Conservation (phyloP, 495 filamentous ascomycete species). For the Massariosphaeria phaeospora region DNA sequence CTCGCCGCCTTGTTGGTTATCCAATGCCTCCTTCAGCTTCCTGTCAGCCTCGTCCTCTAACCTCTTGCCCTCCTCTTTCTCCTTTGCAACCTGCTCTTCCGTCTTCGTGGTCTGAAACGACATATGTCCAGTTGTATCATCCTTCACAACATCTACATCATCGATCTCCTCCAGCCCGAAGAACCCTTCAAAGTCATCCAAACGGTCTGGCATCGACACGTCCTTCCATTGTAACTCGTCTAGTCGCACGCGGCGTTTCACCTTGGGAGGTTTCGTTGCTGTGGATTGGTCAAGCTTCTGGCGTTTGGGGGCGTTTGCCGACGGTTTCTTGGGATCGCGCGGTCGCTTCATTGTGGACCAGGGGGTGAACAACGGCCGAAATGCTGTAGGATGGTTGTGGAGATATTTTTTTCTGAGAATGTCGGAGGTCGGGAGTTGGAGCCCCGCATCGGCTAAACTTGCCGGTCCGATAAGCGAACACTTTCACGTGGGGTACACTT, state of each 20-base stretch:
- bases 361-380: neutral
- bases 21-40: neutral
- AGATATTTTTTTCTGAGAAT: slow-evolving; percentile 17
- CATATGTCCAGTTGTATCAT: slow-evolving; percentile 50
- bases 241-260: slow-evolving; percentile 36
- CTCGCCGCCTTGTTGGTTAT: neutral
- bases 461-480: neutral
- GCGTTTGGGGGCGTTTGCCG: slow-evolving; percentile 35
- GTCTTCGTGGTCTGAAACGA: slow-evolving; percentile 30
- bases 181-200: slow-evolving; percentile 92
- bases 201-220: slow-evolving; percentile 74
- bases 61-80: neutral
- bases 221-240: slow-evolving; percentile 76
- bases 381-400: neutral
- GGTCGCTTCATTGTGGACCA: slow-evolving; percentile 31
- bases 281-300: slow-evolving; percentile 30
- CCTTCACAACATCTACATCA: slow-evolving; percentile 71
- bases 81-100: neutral
- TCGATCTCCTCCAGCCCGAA: slow-evolving; percentile 91
- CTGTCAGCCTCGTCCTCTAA: neutral
- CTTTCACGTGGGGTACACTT: too few relatives aligned
- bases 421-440: slow-evolving; percentile 23
- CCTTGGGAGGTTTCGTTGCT: neutral
- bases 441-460: slow-evolving; percentile 23
- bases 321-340: slow-evolving; percentile 25